These are phyloP conservation scores for Podosphaera fusca DNA, from an alignment of 2,329 filamentous ascomycete genomes.

Conservation along the genomic window DNA sequence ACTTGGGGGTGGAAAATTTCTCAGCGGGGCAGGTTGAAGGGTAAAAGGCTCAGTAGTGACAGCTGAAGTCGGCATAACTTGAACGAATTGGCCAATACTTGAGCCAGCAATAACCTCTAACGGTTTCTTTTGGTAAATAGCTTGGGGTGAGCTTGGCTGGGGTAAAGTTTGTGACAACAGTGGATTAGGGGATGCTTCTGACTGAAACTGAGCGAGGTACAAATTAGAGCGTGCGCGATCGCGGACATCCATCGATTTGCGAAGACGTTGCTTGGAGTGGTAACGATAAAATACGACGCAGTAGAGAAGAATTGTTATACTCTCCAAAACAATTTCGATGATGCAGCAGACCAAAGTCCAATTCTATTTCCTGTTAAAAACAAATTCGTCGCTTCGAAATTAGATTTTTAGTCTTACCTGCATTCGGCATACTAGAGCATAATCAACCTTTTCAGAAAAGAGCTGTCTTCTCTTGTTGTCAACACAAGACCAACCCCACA, in stretches of 20 bases:
- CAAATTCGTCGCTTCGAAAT: not conserved
- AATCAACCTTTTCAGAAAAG: conserved; percentile 63
- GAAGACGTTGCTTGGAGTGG: conserved; percentile 84
- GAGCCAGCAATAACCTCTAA: conserved; percentile 15
- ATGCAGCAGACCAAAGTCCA: conserved; percentile 93
- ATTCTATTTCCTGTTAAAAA: conserved; percentile 31
- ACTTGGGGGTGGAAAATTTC: conserved; percentile 55
- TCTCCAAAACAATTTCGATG: conserved; percentile 85
- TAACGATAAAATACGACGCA: conserved; percentile 90
- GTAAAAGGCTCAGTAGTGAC: conserved; percentile 44
- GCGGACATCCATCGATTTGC: conserved; percentile 89
- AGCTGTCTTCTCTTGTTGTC: conserved; percentile 61
- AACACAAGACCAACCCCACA: conserved; percentile 97
- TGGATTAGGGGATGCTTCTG: conserved; percentile 84
- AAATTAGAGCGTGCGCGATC: conserved; percentile 87
- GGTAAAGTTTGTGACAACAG: conserved; percentile 52
- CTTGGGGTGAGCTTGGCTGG: conserved; percentile 35
- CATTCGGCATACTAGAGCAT: conserved; percentile 75
- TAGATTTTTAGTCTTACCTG: conserved; percentile 28
- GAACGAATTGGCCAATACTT: conserved; percentile 26
- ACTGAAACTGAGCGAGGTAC: conserved; percentile 66
- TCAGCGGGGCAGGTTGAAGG: conserved; percentile 63
- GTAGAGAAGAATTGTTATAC: conserved; percentile 81
- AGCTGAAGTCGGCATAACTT: conserved; percentile 39
- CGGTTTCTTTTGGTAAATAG: conserved; percentile 22